These are phyloP conservation scores for Phoma sp. DNA, from an alignment of 2,329 filamentous ascomycete species.

Conservation along the genomic window DNA sequence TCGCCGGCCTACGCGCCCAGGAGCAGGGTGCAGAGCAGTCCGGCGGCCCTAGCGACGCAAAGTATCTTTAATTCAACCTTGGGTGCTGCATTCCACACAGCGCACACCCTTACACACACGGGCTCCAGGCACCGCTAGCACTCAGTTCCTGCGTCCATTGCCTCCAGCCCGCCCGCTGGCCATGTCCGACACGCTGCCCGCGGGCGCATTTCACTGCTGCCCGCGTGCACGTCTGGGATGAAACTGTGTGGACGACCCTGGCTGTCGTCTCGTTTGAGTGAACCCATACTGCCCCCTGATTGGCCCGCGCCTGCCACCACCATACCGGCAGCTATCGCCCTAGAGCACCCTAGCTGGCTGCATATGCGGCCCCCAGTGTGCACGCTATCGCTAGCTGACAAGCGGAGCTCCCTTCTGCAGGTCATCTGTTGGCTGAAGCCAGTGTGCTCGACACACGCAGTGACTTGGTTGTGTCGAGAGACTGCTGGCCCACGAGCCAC, in stretches of 20 bases:
- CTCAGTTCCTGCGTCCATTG: constrained; percentile 15
- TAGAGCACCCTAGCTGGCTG: constrained; percentile 6
- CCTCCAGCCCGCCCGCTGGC: not conserved
- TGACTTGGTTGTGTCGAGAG: constrained; percentile 1
- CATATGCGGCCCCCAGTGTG: constrained; percentile 9
- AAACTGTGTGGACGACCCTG: constrained; percentile 15
- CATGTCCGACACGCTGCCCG: not conserved
- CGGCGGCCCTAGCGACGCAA: constrained; percentile 9
- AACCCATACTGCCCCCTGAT: not conserved
- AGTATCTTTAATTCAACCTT: constrained; percentile 12
- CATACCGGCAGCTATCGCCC: constrained; percentile 12
- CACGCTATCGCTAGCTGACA: constrained; percentile 13
- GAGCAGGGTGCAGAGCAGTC: constrained; percentile 11
- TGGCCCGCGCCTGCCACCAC: not conserved
- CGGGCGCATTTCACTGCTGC: not conserved
- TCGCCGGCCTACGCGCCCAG: constrained; percentile 18
- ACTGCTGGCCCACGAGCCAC: constrained; percentile 8
- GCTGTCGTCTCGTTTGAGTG: not conserved
- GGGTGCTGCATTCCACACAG: constrained; percentile 12
- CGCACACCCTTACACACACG: too few species aligned
- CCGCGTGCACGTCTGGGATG: constrained; percentile 8
- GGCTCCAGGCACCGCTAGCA: not conserved
- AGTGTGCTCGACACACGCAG: constrained; percentile 1
- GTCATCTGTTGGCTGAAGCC: constrained; percentile 8
- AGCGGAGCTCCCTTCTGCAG: constrained; percentile 10